Base-by-base conservation (phyloP, 176 grass and related monocot genomes). In the Cenchrus fungigraminus region DNA sequence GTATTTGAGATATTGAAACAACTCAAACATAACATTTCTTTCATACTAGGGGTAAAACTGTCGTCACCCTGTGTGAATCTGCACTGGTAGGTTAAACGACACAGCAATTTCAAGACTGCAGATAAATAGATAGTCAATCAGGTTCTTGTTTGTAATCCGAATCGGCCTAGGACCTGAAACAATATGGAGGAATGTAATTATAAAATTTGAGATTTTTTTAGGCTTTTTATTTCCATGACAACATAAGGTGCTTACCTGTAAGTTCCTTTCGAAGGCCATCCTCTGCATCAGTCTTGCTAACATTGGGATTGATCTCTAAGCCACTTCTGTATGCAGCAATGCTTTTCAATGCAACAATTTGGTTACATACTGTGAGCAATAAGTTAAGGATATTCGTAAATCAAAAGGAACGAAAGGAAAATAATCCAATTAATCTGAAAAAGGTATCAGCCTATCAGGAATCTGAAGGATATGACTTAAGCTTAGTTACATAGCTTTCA, bases 51-150 rank as follows among this genome's bases (percentile, higher is more conserved):
- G 82, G 65, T 34, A 22, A 58, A 86, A 85, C 78, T 84, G 44
- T 80, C 22, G 52, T 94, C 86, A 99, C 97, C 97, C 97, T 28
- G 93, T 99, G 80, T 99, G 97, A 84, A 99, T 91, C 85, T 99
- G 97, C 86, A 99, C 83, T 65, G 97, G 91, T 51, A 96, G 77
- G 56, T 92, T 79, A 84, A 69, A 82, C 53, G 81, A 81, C 40
- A 86, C 69, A 22, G 97, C 91, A 80, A 88, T 78, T 86, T 94
- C 81, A 87, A 99, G 87, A 85, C 90, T 96, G 71, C 80, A 83
- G 81, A 82, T 89, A 81, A 99, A 99, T 83, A 99, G 67, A 86
- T 96, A 99, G 91, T 96, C 93, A 52, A 99, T 92, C 50, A 99
- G 82, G 74, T 83, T 95, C 86, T 98, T 98, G 83, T 98, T 92